Percentiles rank a stretch among this genome's conserved stretches.
These are phyloP conservation scores for Pseudevernia furfuracea DNA, from an alignment of 495 filamentous ascomycete species.

Conservation along the genomic window DNA sequence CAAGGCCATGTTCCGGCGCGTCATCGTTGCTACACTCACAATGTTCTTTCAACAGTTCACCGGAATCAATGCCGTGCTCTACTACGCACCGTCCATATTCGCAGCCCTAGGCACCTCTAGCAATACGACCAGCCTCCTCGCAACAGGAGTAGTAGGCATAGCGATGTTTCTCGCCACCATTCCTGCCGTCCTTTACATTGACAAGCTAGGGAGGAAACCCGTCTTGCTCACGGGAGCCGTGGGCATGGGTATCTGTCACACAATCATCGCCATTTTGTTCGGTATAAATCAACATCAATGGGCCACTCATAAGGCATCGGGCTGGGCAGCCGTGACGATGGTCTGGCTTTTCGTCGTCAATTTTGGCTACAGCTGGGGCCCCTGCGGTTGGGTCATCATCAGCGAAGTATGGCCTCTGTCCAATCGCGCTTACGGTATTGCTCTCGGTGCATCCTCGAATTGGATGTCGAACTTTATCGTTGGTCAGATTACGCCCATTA, in stretches of 20 bases:
- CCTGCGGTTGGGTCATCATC: constrained; percentile 59
- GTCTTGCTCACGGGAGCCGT: constrained; percentile 68
- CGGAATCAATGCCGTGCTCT: constrained; percentile 42
- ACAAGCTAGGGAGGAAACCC: constrained; percentile 61
- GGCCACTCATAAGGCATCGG: constrained; percentile 47
- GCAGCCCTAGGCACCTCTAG: constrained; percentile 39
- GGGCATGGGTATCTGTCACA: constrained; percentile 70
- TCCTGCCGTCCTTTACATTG: constrained; percentile 53
- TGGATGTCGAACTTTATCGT: constrained; percentile 69
- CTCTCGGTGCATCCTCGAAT: constrained; percentile 55
- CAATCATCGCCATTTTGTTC: constrained; percentile 68
- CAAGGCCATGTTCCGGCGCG: constrained; percentile 66
- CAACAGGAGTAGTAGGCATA: constrained; percentile 48
- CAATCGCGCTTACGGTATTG: constrained; percentile 65
- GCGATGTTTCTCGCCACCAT: constrained; percentile 61
- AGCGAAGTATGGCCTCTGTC: constrained; percentile 72
- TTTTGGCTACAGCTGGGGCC: constrained; percentile 32
- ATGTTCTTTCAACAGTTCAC: constrained; percentile 51
- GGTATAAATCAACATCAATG: constrained; percentile 55
- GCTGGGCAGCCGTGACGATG: constrained; percentile 32
- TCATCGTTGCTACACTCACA: constrained; percentile 48
- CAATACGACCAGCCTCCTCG: constrained; percentile 42
- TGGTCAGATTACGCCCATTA: constrained; percentile 52
- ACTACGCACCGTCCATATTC: constrained; percentile 48
- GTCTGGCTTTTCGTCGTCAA: constrained; percentile 33